These are phyloP conservation scores for Neurospora discreta DNA, from an alignment of 495 filamentous ascomycete genomes.

Conservation along the genomic window DNA sequence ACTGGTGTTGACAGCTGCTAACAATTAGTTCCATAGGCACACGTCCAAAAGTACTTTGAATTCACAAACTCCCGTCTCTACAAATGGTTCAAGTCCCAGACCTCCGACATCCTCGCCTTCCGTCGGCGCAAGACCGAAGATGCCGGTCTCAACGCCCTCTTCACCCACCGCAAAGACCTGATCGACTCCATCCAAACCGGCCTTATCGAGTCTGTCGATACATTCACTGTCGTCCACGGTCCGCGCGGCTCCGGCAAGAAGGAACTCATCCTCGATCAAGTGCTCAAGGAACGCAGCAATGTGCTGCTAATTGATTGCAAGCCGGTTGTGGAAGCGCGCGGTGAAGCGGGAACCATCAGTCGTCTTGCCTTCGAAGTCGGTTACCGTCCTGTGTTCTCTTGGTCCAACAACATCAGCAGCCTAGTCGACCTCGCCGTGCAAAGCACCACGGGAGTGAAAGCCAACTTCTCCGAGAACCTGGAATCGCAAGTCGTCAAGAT, in stretches of 20 bases:
- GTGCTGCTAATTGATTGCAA: conserved; percentile 92
- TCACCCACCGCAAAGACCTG: conserved; percentile 72
- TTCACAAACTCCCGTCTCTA: conserved; percentile 58
- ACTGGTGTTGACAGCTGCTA: neutral
- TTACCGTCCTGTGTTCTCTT: conserved; percentile 88
- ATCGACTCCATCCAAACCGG: conserved; percentile 76
- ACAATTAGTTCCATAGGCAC: conserved; percentile 30
- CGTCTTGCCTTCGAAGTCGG: conserved; percentile 77
- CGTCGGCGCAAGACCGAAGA: conserved; percentile 45
- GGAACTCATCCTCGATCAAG: conserved; percentile 76
- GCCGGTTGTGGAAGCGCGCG: conserved; percentile 80
- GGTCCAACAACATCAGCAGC: conserved; percentile 90
- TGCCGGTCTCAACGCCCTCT: conserved; percentile 66
- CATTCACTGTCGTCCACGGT: conserved; percentile 90
- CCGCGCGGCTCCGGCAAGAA: conserved; percentile 85
- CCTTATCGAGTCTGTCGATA: conserved; percentile 77
- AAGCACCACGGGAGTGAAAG: conserved; percentile 85
- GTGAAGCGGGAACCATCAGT: conserved; percentile 77
- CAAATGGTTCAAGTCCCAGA: conserved; percentile 72
- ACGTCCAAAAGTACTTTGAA: conserved; percentile 68
- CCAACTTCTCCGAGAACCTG: conserved; percentile 89
- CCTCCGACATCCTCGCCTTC: conserved; percentile 52
- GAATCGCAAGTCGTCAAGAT: conserved; percentile 90
- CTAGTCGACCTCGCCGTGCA: conserved; percentile 86
- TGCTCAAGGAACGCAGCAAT: conserved; percentile 63